Evolutionary conservation across 2,329 filamentous ascomycete genomes (phyloP), one percentile per base, ranked within the genome.

Genomic region (Trichoderma sp.): DNA sequence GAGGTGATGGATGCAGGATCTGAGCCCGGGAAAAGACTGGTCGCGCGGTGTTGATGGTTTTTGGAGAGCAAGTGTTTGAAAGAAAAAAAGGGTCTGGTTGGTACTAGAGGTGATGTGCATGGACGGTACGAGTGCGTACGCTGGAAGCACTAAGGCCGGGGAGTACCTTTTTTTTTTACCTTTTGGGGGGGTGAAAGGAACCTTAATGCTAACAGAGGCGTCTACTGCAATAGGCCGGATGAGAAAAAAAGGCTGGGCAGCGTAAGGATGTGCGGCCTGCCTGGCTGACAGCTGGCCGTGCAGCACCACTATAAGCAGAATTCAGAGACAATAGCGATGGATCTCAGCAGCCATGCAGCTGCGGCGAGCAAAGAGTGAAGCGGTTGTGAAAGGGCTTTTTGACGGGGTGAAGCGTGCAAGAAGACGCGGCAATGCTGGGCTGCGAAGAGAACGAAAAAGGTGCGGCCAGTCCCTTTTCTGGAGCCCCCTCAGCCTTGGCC

Each of bases 31-130:
- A 7, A 33, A 24, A 7, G 40, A 49, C 10, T 24, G 57, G 16
- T 56, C 21, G 33, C 24, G 62, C 40, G 37, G 47, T 68, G 64
- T 57, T 68, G 68, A 70, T 70, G 63, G 57, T 2, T 27, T 27
- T 58, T 68, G 63, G 47, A 67, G 29, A 58, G 67, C 62, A 59
- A 59, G 63, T 67, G 68, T 70, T 68, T 70, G 68, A 70, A 66
- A 68, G 57, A 53, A 60, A 70, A 70, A 70, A 70, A 19, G 37
- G 68, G 43, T 21, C 52, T 40, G 62, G 62, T 43, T 61, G 65
- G 43, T 68, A n/a, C 40, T 43, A 43, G 40, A 43, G 68, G 68
- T 68, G 68, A 68, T 65, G 68, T 47, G 68, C 61, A 64, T 64
- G 60, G 49, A 52, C n/a, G 57, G 67, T 57, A 69, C 47, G 49